phyloP scores from a whole-genome alignment of 2,329 filamentous ascomycete genomes.

The Akanthomyces dipterigenus region DNA sequence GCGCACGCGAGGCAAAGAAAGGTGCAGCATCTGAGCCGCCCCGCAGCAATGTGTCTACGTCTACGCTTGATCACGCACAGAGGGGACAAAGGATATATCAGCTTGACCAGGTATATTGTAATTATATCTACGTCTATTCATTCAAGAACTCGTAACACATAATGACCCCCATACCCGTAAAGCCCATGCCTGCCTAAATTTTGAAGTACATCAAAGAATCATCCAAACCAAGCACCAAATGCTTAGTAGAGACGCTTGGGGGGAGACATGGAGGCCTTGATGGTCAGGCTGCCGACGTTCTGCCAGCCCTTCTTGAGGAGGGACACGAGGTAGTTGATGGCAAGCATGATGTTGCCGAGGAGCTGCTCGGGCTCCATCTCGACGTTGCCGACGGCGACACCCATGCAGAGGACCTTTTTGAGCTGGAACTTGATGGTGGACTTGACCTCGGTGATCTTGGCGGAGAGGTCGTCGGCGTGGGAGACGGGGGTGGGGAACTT shows the following conservation, averaged over 20 bases:
- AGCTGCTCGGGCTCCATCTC: constrained; percentile 95
- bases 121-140: constrained; percentile 6
- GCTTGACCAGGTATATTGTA: constrained; percentile 12
- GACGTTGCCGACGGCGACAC: constrained; percentile 98
- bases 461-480: constrained; percentile 85
- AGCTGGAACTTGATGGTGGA: constrained; percentile 99
- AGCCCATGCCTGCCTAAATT: constrained; percentile 1
- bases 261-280: constrained; percentile 99
- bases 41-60: not conserved
- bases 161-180: not conserved
- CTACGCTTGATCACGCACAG: not conserved
- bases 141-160: constrained; percentile 9
- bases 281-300: constrained; percentile 98
- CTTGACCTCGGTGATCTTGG: constrained; percentile 99
- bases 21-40: no score
- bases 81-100: not conserved
- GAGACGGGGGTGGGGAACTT: constrained; percentile 99
- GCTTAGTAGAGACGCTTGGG: constrained; percentile 94
- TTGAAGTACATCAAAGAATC: constrained; percentile 1
- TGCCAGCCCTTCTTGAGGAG: constrained; percentile 99
- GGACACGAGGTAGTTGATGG: constrained; percentile 99
- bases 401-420: constrained; percentile 99
- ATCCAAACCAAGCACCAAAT: constrained; percentile 3
- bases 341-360: constrained; percentile 97
- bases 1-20: no score